Evolutionary conservation across 495 filamentous ascomycete species (phyloP).

Genomic region (Penicillium cinerascens): DNA sequence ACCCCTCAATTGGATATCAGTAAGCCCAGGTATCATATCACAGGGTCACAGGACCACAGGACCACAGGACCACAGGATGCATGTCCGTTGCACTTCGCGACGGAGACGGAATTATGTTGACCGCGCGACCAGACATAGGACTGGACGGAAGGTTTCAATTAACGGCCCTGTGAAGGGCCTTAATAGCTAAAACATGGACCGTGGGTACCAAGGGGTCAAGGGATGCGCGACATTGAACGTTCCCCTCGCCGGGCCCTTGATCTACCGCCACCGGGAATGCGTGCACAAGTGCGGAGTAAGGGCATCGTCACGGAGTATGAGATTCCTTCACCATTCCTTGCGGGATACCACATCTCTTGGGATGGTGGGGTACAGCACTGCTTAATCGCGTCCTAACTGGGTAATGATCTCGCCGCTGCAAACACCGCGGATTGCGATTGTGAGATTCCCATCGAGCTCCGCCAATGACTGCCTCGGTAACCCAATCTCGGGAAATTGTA

Average conservation of each 20-base stretch:
- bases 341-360: constrained; percentile 16
- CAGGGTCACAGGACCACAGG: no score
- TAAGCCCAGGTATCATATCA: background rate
- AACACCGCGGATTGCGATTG: constrained; percentile 14
- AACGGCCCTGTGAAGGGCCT: constrained; percentile 8
- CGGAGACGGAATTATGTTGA: background rate
- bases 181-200: constrained; percentile 20
- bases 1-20: background rate
- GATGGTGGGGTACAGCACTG: constrained; percentile 11
- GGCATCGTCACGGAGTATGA: constrained; percentile 16
- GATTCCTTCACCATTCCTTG: constrained; percentile 19
- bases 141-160: background rate
- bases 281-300: constrained; percentile 28
- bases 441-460: background rate
- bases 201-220: constrained; percentile 21
- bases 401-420: constrained; percentile 16
- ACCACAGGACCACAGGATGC: no score
- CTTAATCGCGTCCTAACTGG: constrained; percentile 6
- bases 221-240: constrained; percentile 31
- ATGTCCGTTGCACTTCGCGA: background rate
- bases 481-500: background rate
- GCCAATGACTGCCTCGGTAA: constrained; percentile 21
- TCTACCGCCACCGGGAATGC: constrained; percentile 19
- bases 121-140: background rate
- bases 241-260: constrained; percentile 29